phyloP scores from a whole-genome alignment of 805 yeast genomes.

The Torulaspora indica region DNA sequence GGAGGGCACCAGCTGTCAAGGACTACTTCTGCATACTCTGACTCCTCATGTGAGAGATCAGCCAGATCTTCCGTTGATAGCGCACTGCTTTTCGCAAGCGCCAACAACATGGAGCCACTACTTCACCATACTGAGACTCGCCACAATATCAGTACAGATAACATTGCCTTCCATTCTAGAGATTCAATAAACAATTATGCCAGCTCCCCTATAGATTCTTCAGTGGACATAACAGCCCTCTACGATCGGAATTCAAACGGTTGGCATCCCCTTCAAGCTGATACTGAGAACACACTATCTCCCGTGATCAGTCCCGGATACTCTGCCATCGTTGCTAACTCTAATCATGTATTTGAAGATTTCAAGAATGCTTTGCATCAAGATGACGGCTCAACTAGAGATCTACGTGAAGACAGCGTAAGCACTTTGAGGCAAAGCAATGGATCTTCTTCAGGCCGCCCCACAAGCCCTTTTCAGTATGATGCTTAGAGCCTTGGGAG shows the following conservation, averaged over 20 bases:
- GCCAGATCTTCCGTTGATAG: conserved; percentile 26
- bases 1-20: conserved; percentile 7
- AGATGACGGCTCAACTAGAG: conserved; percentile 1
- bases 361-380: conserved; percentile 21
- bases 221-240: conserved; percentile 39
- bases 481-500: background rate
- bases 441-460: conserved; percentile 1
- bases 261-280: conserved; percentile 29
- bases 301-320: conserved; percentile 17
- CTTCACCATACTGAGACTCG: conserved; percentile 20
- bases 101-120: conserved; percentile 31
- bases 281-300: conserved; percentile 11
- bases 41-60: conserved; percentile 18
- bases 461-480: conserved; percentile 2
- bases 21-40: conserved; percentile 5
- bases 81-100: conserved; percentile 7
- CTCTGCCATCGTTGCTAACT: conserved; percentile 19
- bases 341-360: conserved; percentile 24
- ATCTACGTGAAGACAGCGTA: conserved; percentile 7
- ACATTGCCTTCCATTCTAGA: conserved; percentile 28
- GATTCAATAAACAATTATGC: conserved; percentile 28
- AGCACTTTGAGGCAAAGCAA: conserved; percentile 8
- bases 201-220: conserved; percentile 26
- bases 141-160: conserved; percentile 16
- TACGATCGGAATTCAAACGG: conserved; percentile 28